Conservation (phyloP, 345 rosid genomes). For the Melaleuca quinquenervia region DNA sequence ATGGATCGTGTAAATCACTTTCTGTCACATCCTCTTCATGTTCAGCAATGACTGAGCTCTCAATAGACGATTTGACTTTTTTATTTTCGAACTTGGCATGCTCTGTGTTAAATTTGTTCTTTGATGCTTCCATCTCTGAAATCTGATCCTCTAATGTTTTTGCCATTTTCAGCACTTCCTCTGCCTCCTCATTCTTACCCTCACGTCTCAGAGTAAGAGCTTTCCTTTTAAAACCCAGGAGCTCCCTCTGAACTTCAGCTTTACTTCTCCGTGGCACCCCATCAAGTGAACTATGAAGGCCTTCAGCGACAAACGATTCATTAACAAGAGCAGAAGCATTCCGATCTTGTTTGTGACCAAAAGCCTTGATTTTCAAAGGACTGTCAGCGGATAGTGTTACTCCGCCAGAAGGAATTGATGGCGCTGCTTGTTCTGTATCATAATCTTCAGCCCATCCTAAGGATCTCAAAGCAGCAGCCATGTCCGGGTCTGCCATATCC, state of each 20-base stretch:
- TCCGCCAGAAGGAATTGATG: constrained; percentile 17
- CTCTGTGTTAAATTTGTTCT: constrained; percentile 10
- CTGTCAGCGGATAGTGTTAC: constrained; percentile 36
- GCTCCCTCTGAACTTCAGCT: constrained; percentile 77
- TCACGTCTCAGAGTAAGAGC: constrained; percentile 69
- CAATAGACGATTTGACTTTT: background rate
- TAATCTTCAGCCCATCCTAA: constrained; percentile 78
- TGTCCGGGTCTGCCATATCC: constrained; percentile 79
- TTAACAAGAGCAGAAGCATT: constrained; percentile 49
- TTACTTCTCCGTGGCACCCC: constrained; percentile 40
- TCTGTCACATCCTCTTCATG: constrained; percentile 35
- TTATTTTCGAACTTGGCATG: background rate
- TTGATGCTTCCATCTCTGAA: constrained; percentile 42
- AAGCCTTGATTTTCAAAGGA: constrained; percentile 58
- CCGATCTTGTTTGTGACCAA: constrained; percentile 48
- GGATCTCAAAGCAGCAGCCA: constrained; percentile 56
- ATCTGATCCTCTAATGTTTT: constrained; percentile 55
- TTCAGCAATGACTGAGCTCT: constrained; percentile 16
- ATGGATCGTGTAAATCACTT: constrained; percentile 51
- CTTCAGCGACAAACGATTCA: constrained; percentile 18
- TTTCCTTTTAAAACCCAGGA: constrained; percentile 71
- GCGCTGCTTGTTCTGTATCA: constrained; percentile 12
- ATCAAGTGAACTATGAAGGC: constrained; percentile 3
- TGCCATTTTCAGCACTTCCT: constrained; percentile 46
- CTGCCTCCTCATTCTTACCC: constrained; percentile 71